Percentiles rank a stretch among this genome's conserved stretches.
phyloP scores from a whole-genome alignment of 495 filamentous ascomycete species.

The Corynascus novoguineensis region DNA sequence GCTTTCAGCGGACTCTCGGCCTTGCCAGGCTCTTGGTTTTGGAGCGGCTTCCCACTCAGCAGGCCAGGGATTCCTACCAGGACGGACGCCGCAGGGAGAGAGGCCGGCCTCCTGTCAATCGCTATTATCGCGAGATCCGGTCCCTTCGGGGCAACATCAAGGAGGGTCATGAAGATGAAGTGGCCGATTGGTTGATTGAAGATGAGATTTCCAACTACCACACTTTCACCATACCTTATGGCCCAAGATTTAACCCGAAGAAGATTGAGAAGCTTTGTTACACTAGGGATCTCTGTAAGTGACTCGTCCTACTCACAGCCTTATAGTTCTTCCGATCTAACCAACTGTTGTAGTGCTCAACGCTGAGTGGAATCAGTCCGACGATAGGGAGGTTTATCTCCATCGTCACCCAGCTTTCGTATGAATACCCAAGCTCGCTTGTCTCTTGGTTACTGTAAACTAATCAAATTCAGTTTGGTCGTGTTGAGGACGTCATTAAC shows the following conservation, averaged over 20 bases:
- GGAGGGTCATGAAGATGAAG: constrained; percentile 62
- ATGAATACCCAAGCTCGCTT: constrained; percentile 11
- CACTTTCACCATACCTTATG: constrained; percentile 74
- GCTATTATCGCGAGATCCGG: constrained; percentile 22
- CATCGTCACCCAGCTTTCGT: constrained; percentile 73
- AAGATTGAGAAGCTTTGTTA: constrained; percentile 75
- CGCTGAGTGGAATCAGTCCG: constrained; percentile 74
- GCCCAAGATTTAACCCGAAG: constrained; percentile 58
- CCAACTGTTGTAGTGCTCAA: constrained; percentile 54
- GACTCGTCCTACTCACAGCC: not conserved
- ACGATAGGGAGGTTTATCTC: constrained; percentile 63
- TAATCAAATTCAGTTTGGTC: constrained; percentile 48
- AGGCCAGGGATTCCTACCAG: constrained; percentile 60
- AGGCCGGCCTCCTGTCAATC: constrained; percentile 49
- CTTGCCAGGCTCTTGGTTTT: constrained; percentile 76
- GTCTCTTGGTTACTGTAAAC: not conserved
- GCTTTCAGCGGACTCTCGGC: constrained; percentile 65
- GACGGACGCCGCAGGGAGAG: constrained; percentile 61
- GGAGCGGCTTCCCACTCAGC: constrained; percentile 62
- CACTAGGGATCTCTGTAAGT: constrained; percentile 60
- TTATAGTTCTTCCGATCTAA: constrained; percentile 4
- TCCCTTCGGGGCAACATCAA: constrained; percentile 60
- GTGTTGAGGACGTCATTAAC: constrained; percentile 58
- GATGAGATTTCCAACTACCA: constrained; percentile 72
- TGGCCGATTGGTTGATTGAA: constrained; percentile 71